Evolutionary conservation across 805 yeast genomes (phyloP).

Genomic region (Teunomyces cretensis): DNA sequence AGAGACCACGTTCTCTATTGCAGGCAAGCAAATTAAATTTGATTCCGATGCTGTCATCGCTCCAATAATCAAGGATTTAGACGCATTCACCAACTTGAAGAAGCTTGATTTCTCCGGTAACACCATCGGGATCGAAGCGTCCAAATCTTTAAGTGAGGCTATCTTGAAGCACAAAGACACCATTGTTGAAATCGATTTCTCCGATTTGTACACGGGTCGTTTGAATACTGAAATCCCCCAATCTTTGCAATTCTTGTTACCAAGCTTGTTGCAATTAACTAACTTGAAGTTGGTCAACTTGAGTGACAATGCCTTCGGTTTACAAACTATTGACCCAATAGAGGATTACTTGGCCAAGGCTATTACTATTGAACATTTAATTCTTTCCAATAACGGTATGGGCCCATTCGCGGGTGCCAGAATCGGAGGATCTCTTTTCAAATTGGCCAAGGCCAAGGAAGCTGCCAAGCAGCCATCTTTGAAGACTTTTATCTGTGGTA

Average conservation of each 20-base stretch:
- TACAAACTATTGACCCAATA: conserved; percentile 88
- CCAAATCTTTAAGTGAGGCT: conserved; percentile 63
- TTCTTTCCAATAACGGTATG: conserved; percentile 92
- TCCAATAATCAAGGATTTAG: conserved; percentile 63
- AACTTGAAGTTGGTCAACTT: conserved; percentile 73
- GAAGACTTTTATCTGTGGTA: conserved; percentile 91
- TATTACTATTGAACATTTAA: conserved; percentile 77
- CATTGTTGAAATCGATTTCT: conserved; percentile 71
- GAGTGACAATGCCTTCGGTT: conserved; percentile 95
- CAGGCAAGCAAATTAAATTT: conserved; percentile 75
- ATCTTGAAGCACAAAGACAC: conserved; percentile 45
- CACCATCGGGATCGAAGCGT: conserved; percentile 90
- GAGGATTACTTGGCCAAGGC: conserved; percentile 77
- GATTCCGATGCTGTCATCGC: conserved; percentile 70
- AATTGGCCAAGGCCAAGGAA: conserved; percentile 64
- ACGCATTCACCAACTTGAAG: conserved; percentile 33
- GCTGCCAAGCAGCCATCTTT: conserved; percentile 50
- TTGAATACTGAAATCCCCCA: conserved; percentile 92
- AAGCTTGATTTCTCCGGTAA: conserved; percentile 86
- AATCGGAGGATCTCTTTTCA: conserved; percentile 81
- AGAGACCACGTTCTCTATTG: conserved; percentile 55
- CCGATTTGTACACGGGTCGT: conserved; percentile 94
- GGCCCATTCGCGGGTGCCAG: conserved; percentile 98
- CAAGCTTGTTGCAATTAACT: conserved; percentile 68
- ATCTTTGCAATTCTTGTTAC: conserved; percentile 69